Percentiles rank a stretch among this genome's conserved stretches.
phyloP scores from a whole-genome alignment of 257 asterid species.

The Solanum ahanhuiri region DNA sequence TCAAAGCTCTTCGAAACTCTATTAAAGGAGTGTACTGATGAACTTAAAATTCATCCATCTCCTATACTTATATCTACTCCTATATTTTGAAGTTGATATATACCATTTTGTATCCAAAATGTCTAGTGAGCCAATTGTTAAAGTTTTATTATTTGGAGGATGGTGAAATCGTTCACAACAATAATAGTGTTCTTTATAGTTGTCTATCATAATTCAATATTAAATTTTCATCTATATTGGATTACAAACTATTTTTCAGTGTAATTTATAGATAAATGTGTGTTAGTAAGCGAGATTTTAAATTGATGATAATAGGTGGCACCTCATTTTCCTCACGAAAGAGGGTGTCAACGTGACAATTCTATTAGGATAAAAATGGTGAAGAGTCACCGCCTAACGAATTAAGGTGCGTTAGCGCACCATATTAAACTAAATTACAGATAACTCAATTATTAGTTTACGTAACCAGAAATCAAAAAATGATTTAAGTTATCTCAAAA shows the following conservation, averaged over 20 bases:
- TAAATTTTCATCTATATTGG: no score
- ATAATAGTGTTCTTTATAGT: not conserved
- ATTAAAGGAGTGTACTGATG: not conserved
- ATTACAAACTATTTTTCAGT: not conserved
- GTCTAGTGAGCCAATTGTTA: not conserved
- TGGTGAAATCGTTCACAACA: not conserved
- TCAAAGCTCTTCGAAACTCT: not conserved
- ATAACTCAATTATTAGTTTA: no score
- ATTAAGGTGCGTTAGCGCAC: not conserved
- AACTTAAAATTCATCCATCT: not conserved
- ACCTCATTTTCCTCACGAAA: not conserved
- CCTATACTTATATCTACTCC: not conserved
- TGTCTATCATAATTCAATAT: not conserved
- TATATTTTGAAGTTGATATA: not conserved
- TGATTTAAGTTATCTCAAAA: no score
- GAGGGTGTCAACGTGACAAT: not conserved
- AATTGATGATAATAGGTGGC: not conserved
- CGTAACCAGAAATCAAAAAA: no score
- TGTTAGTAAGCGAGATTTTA: not conserved
- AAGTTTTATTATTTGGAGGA: no score
- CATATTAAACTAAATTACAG: no score
- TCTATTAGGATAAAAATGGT: not conserved
- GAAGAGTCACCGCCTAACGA: no score
- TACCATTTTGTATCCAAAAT: not conserved
- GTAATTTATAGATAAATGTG: not conserved